Evolutionary conservation across 2,329 filamentous ascomycete genomes (phyloP), one percentile per base, ranked within the genome.

Genomic region (Chlorencoelia australis): DNA sequence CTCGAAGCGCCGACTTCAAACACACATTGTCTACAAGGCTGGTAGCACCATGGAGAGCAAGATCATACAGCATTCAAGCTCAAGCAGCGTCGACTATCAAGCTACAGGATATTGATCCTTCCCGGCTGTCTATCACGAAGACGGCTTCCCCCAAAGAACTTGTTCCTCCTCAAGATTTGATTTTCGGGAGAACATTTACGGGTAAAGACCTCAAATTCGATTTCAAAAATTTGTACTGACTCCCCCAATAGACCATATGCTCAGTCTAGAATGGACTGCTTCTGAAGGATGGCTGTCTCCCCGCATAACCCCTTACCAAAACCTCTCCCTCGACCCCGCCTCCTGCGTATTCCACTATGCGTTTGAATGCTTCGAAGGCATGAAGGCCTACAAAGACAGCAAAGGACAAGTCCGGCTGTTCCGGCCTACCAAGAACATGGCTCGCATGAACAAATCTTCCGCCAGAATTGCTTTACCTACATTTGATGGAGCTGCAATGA

Each of bases 321-420:
- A 95, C 65, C 83, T 98, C 51, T 89, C 84, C 30, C 81, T 98
- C 53, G 91, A 96, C 61, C 91, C 91, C 17, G 86, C 91, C 28
- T 91, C 86, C 21, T 96, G 88, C 65, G 91, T 96, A 45, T 89
- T 98, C 66, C 91, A 98, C 73, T 98, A 98, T 64, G 91, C 86
- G 32, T 96, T 96, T 58, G 85, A 93, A 63, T 91, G 83, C 61
- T 98, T 98, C 63, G 91, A 98, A 68, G 91, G 91, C 51, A 94
- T 96, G 87, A 98, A 98, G 69, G 91, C 91, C 42, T 98, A 98
- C 73, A 93, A 89, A 63, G 86, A 94, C 65, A 75, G 72, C 53
- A 59, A 75, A 28, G 85, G 85, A 51, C 66, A 78, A 41, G 75
- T 94, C 50, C 79, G 89, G 37, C 69, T 98, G 37, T 98, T 98